Conservation (phyloP, 176 grass and related monocot species). For the Rhipidocladum racemiflorum region DNA sequence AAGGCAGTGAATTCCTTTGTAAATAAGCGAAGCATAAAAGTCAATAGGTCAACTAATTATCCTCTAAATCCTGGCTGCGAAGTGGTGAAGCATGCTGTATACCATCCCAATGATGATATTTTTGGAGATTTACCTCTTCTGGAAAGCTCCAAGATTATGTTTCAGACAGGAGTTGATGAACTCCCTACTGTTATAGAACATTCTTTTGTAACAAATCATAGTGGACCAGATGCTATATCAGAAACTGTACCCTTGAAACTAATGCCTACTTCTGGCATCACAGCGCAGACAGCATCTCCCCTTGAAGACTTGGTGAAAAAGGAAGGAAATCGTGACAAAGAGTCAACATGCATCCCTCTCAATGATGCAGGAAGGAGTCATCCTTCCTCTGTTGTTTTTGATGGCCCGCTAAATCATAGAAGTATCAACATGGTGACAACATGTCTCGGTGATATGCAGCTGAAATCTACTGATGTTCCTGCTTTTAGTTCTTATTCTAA, state of each 20-base stretch:
- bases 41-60: slow-evolving; percentile 18
- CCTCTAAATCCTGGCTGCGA: slow-evolving; percentile 26
- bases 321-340: slow-evolving; percentile 1
- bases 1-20: slow-evolving; percentile 21
- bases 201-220: slow-evolving; percentile 40
- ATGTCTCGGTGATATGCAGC: slow-evolving; percentile 26
- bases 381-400: not conserved
- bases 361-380: slow-evolving; percentile 5
- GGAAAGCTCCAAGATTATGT: slow-evolving; percentile 45
- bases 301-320: slow-evolving; percentile 31
- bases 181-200: slow-evolving; percentile 47
- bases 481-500: slow-evolving; percentile 33
- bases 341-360: slow-evolving; percentile 1
- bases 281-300: not conserved
- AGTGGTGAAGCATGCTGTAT: slow-evolving; percentile 30
- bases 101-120: slow-evolving; percentile 49
- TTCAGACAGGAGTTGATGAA: slow-evolving; percentile 50
- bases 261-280: slow-evolving; percentile 31
- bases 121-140: slow-evolving; percentile 66
- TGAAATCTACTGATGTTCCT: slow-evolving; percentile 1
- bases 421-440: slow-evolving; percentile 16
- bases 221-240: slow-evolving; percentile 34
- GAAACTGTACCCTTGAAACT: slow-evolving; percentile 31
- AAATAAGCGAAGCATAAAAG: slow-evolving; percentile 21
- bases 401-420: slow-evolving; percentile 6